Percentiles rank a stretch among this genome's conserved stretches.
These are phyloP conservation scores for Prunus salicina DNA, from an alignment of 306 rosid species.

Conservation along the genomic window DNA sequence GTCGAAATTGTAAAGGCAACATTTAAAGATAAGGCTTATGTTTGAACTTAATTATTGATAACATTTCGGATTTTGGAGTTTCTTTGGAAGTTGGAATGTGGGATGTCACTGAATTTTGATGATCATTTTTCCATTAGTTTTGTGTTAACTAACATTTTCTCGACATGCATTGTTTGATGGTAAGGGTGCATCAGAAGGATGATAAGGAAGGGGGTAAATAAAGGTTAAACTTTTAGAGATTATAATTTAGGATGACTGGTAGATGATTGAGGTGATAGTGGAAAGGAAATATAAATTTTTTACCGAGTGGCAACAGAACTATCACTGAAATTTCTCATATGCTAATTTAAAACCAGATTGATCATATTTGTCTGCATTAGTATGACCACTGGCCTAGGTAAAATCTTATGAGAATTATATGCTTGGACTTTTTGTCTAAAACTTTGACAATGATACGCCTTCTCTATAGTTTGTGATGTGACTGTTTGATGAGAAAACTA, in stretches of 20 bases:
- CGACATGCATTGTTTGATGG: background rate
- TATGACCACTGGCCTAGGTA: background rate
- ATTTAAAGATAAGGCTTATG: background rate
- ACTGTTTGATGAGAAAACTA: conserved; percentile 8
- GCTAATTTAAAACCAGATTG: background rate
- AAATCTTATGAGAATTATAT: background rate
- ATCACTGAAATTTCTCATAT: background rate
- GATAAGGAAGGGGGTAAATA: background rate
- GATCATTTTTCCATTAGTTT: background rate
- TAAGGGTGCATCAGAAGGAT: background rate
- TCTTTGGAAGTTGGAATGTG: background rate
- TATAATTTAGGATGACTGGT: background rate
- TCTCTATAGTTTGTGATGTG: conserved; percentile 8
- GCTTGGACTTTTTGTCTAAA: conserved; percentile 3
- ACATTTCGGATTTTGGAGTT: background rate
- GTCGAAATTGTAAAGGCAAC: background rate
- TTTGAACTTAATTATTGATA: background rate
- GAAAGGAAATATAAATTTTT: background rate
- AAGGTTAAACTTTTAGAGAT: too few relatives aligned
- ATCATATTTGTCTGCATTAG: background rate
- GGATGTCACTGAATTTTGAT: background rate
- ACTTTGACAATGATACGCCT: background rate
- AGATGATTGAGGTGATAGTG: background rate
- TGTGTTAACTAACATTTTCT: background rate
- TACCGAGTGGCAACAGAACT: background rate